Conservation (phyloP, 441 rosid species). For the Arabidopsis hybrid region DNA sequence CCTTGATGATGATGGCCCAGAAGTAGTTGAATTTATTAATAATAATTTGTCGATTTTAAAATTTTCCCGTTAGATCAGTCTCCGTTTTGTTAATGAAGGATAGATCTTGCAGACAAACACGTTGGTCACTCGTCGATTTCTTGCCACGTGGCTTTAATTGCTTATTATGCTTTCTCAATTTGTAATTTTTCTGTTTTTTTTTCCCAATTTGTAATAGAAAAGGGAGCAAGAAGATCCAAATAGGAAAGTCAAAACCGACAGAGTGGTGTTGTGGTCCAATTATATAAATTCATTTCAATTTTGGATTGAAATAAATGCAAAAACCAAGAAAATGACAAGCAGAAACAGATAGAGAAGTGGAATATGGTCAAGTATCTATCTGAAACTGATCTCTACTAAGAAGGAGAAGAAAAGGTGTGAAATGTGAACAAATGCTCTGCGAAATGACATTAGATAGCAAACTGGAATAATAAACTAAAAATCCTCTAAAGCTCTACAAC, state of each 20-base stretch:
- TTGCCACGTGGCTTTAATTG: constrained; percentile 24
- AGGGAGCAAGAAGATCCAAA: neutral
- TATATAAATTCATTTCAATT: neutral
- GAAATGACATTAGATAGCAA: constrained; percentile 23
- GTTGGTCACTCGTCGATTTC: constrained; percentile 2
- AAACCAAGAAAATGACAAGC: neutral
- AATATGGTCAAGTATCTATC: constrained; percentile 22
- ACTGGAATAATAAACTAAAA: constrained; percentile 16
- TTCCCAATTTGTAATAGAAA: too few species aligned
- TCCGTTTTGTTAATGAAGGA: constrained; percentile 10
- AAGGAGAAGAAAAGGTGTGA: constrained; percentile 14
- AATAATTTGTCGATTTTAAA: neutral
- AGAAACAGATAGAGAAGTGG: constrained; percentile 2
- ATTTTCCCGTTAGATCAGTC: constrained; percentile 24
- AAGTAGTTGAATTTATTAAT: constrained; percentile 32
- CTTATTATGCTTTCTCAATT: neutral
- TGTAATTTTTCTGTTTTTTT: constrained; percentile 2
- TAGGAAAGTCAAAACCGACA: constrained; percentile 30
- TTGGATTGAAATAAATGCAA: neutral
- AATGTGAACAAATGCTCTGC: constrained; percentile 17
- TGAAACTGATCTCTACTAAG: neutral
- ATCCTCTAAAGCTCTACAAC: constrained; percentile 41
- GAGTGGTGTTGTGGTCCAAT: constrained; percentile 34
- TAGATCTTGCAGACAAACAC: constrained; percentile 38
- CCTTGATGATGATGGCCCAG: constrained; percentile 31